phyloP scores from a whole-genome alignment of 2,329 filamentous ascomycete genomes.

The Sclerotinia borealis region DNA sequence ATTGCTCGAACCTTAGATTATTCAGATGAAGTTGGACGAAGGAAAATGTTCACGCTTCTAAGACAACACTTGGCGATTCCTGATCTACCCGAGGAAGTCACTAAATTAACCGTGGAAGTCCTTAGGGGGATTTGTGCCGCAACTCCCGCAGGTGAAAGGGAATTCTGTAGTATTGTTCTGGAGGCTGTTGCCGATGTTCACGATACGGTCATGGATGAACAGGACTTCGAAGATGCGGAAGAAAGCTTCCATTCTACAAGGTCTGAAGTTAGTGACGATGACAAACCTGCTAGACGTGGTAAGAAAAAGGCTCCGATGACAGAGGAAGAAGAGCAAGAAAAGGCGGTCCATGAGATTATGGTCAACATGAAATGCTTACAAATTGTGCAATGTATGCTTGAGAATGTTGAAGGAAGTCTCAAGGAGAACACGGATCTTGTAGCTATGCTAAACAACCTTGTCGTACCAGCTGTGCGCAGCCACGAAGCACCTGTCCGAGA shows the following conservation, averaged over 20 bases:
- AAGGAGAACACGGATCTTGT: constrained; percentile 89
- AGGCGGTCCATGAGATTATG: constrained; percentile 84
- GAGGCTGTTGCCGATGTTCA: constrained; percentile 96
- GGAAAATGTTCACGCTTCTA: constrained; percentile 92
- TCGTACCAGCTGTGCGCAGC: constrained; percentile 89
- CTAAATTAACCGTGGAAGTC: constrained; percentile 77
- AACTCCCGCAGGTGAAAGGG: constrained; percentile 66
- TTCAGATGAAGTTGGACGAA: constrained; percentile 89
- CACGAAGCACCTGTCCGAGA: constrained; percentile 91
- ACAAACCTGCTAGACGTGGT: constrained; percentile 41
- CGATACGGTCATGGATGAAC: constrained; percentile 77
- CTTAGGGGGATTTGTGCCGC: constrained; percentile 77
- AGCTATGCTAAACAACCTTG: constrained; percentile 95
- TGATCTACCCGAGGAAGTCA: constrained; percentile 86
- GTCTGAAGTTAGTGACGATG: constrained; percentile 71
- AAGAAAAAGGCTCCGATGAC: constrained; percentile 44
- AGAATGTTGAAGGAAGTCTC: constrained; percentile 82
- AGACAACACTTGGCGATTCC: constrained; percentile 79
- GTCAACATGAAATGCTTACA: constrained; percentile 98
- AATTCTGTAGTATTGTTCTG: constrained; percentile 79
- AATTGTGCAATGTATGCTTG: constrained; percentile 94
- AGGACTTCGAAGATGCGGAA: constrained; percentile 51
- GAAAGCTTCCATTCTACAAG: constrained; percentile 92
- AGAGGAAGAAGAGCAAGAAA: constrained; percentile 63
- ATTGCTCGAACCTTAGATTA: constrained; percentile 92